A percentile compares a stretch with the other conserved stretches of the same genome.
Evolutionary conservation across 1,284 basidiomycete species (phyloP).

Genomic region (Ceratobasidium sp.): DNA sequence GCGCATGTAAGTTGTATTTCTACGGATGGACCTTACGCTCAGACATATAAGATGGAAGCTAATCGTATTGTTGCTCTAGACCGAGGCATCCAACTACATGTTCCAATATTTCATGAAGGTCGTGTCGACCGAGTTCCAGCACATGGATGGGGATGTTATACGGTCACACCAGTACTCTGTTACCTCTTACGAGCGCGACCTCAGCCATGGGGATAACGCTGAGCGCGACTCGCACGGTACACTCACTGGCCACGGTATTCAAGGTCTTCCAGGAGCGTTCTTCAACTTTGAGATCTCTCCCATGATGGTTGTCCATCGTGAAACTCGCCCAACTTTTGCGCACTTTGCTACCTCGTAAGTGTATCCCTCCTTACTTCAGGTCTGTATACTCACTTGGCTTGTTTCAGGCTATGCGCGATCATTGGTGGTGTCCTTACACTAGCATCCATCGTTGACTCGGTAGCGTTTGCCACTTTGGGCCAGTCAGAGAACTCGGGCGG

Average conservation of each 20-base stretch:
- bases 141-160: constrained; percentile 77
- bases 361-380: background rate
- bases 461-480: constrained; percentile 82
- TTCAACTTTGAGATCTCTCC: constrained; percentile 99
- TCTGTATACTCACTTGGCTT: background rate
- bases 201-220: constrained; percentile 62
- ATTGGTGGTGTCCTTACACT: constrained; percentile 97
- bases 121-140: constrained; percentile 90
- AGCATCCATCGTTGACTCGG: constrained; percentile 89
- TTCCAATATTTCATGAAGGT: constrained; percentile 99
- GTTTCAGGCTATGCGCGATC: constrained; percentile 89
- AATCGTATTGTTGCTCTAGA: constrained; percentile 56
- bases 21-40: background rate
- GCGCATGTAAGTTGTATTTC: constrained; percentile 64
- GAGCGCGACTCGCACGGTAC: constrained; percentile 73
- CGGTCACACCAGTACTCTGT: constrained; percentile 93
- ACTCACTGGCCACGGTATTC: constrained; percentile 81
- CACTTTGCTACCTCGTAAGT: constrained; percentile 96
- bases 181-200: constrained; percentile 95
- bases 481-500: constrained; percentile 68
- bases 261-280: constrained; percentile 84
- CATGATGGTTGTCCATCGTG: constrained; percentile 90
- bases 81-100: constrained; percentile 81
- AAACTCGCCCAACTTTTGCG: constrained; percentile 92
- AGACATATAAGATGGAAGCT: background rate